Evolutionary conservation across 2,329 filamentous ascomycete genomes (phyloP).

Genomic region (Venturia oleaginea): DNA sequence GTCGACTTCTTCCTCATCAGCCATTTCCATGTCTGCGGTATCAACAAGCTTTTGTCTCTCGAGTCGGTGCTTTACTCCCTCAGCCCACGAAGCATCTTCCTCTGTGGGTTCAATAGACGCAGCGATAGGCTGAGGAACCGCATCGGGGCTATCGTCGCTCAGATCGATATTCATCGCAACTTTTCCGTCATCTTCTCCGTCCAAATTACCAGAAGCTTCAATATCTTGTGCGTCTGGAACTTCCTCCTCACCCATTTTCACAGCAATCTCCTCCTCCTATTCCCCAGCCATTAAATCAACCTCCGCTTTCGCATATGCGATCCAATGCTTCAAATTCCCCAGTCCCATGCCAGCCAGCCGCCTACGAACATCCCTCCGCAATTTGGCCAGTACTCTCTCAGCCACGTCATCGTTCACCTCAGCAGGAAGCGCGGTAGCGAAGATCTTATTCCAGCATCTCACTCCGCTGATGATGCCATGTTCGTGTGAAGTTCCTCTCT

Average conservation of each 20-base stretch:
- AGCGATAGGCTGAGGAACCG: background rate
- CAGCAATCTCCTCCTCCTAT: background rate
- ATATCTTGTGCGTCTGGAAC: background rate
- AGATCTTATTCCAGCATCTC: background rate
- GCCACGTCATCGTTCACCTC: background rate
- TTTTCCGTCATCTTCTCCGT: background rate
- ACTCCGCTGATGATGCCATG: background rate
- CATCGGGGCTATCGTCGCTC: background rate
- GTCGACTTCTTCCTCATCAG: background rate
- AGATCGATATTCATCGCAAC: background rate
- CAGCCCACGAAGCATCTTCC: background rate
- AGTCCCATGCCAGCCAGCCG: background rate
- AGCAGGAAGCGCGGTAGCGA: background rate
- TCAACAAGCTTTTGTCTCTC: background rate
- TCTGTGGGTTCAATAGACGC: background rate
- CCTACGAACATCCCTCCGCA: background rate
- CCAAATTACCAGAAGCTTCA: background rate
- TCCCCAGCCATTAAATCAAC: background rate
- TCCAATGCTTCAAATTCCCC: background rate
- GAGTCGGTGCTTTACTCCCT: background rate
- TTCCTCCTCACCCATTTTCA: background rate
- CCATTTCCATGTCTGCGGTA: background rate
- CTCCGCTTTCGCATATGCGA: background rate
- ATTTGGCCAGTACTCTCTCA: background rate
- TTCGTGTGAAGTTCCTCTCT: background rate